Base-by-base conservation (phyloP, 192 early-diverging fungal species). In the Coemansia sp. region DNA sequence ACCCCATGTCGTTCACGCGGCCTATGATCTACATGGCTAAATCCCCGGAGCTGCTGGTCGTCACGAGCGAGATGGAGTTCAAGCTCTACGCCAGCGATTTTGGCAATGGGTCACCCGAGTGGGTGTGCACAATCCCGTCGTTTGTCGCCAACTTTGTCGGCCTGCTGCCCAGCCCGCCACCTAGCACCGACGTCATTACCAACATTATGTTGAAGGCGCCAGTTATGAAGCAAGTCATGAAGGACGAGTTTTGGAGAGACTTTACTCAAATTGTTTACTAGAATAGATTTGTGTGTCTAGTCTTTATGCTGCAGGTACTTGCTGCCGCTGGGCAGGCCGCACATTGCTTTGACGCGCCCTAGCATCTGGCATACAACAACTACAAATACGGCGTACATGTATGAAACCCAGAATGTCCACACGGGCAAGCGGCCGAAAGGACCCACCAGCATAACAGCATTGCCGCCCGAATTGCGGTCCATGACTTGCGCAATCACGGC, bases 111-210 rank as follows among this genome's bases (percentile, higher is more conserved):
- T 31, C 41, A 10, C 79, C 79, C 2, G 75, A 74, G 51, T 82
- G 79, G 79, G 75, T 70, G 35, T 77, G 75, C 65, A 67, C 75
- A 1, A 67, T 77, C 6, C 79, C 79, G 2, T 71, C 74, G 42
- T 82, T 82, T 70, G 71, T 71, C 0, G 79, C 75, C 27, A 77
- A 82, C 70, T 77, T 82, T 82, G 66, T 77, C 1, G 79, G 70
- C 33, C 56, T 82, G n/a, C 42, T 82, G 72, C 79, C 79, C 9
- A 68, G 74, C 66, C 79, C 79, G 29, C 70, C 78, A 27, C 41
- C 60, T 0, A 72, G 79, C 68, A 66, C 67, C 7, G 72, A 82
- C 11, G 70, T 77, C 51, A 53, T 68, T 14, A 74, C 76, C 70
- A 82, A 82, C 35, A 73, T 82, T 13, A 77, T 66, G 24, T 67